Evolutionary conservation across 306 rosid genomes (phyloP).

Genomic region (Cucumis cinereus): DNA sequence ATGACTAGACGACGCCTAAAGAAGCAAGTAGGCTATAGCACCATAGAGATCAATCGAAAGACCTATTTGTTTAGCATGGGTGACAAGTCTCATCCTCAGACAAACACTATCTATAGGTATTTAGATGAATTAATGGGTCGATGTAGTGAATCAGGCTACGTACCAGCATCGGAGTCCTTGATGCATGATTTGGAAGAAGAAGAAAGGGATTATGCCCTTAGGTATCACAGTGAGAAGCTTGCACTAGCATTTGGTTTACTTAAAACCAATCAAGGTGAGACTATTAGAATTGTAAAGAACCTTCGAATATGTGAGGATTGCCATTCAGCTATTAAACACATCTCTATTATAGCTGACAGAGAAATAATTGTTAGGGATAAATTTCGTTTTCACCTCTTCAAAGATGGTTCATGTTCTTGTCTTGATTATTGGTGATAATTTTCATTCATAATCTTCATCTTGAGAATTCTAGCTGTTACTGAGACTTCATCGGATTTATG

Average conservation of each 20-base stretch:
- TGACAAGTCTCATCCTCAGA: slow-evolving; percentile 53
- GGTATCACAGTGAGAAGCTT: slow-evolving; percentile 91
- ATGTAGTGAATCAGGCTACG: slow-evolving; percentile 67
- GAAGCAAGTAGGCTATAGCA: slow-evolving; percentile 78
- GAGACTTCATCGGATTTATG: neutral
- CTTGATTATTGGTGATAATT: slow-evolving; percentile 60
- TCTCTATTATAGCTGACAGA: slow-evolving; percentile 47
- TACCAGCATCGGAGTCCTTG: slow-evolving; percentile 31
- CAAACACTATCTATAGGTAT: slow-evolving; percentile 33
- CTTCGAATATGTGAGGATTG: slow-evolving; percentile 91
- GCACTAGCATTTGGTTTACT: slow-evolving; percentile 74
- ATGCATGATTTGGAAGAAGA: slow-evolving; percentile 93
- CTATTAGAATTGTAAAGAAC: slow-evolving; percentile 69
- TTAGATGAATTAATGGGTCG: slow-evolving; percentile 53
- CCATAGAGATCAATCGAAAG: slow-evolving; percentile 38
- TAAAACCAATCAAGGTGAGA: slow-evolving; percentile 37
- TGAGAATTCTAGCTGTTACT: neutral
- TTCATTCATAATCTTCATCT: neutral
- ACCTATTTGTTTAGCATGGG: slow-evolving; percentile 63
- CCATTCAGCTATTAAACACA: slow-evolving; percentile 67
- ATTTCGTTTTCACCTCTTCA: slow-evolving; percentile 78
- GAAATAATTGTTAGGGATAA: slow-evolving; percentile 69
- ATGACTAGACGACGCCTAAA: slow-evolving; percentile 54
- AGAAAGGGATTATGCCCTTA: slow-evolving; percentile 83
- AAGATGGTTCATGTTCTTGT: slow-evolving; percentile 69